Conservation (phyloP, 2,329 filamentous ascomycete genomes). For the Pezicula rhizophila region DNA sequence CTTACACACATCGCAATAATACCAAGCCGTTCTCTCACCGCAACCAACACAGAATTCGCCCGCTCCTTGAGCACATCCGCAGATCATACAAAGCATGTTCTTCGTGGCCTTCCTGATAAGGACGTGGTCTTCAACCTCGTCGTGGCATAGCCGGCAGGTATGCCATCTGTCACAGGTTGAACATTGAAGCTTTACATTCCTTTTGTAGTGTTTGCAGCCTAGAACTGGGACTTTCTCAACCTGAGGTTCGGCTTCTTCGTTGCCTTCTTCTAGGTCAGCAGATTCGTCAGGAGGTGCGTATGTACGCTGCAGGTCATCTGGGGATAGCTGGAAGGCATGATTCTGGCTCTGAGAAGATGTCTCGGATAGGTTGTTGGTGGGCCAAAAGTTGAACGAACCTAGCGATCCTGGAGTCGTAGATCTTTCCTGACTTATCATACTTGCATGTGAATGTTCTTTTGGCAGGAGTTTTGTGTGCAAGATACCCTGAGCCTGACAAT, state of each 20-base stretch:
- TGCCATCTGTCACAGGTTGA: slow-evolving; percentile 88
- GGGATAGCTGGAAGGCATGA: slow-evolving; percentile 43
- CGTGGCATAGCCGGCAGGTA: slow-evolving; percentile 90
- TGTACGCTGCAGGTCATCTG: slow-evolving; percentile 60
- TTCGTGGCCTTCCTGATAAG: slow-evolving; percentile 78
- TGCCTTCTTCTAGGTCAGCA: slow-evolving; percentile 39
- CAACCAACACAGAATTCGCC: slow-evolving; percentile 74
- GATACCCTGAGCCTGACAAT: slow-evolving; percentile 40
- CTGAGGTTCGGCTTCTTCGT: slow-evolving; percentile 20
- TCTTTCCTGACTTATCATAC: slow-evolving; percentile 33
- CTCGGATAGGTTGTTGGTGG: slow-evolving; percentile 31
- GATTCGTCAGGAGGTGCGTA: slow-evolving; percentile 50
- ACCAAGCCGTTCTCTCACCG: slow-evolving; percentile 71
- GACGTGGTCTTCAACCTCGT: slow-evolving; percentile 71
- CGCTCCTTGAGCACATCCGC: slow-evolving; percentile 76
- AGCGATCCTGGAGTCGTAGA: slow-evolving; percentile 39
- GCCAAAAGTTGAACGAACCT: slow-evolving; percentile 55
- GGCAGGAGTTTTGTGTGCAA: slow-evolving; percentile 22
- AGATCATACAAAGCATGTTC: slow-evolving; percentile 98
- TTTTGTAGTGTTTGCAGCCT: slow-evolving; percentile 87
- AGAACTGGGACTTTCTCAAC: slow-evolving; percentile 38
- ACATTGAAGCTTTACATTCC: slow-evolving; percentile 95
- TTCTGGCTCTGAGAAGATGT: slow-evolving; percentile 13
- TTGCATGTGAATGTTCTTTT: slow-evolving; percentile 14
- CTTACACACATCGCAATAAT: slow-evolving; percentile 93